Base-by-base conservation (phyloP, 345 rosid genomes). In the Rhizophora mangle region DNA sequence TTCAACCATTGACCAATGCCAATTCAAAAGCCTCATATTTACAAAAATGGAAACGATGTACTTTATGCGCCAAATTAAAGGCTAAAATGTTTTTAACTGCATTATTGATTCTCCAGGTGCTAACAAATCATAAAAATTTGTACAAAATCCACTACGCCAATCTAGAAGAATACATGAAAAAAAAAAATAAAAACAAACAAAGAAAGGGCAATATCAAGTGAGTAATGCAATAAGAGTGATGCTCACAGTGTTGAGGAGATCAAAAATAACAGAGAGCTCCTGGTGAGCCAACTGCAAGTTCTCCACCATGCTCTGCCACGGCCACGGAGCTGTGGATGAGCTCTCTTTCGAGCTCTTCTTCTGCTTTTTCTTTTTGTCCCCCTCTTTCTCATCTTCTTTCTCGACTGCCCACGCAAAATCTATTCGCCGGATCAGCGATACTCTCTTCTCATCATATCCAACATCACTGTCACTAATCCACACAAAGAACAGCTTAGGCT, bases 321-420 rank as follows among this genome's bases (percentile, higher is more conserved):
- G 86, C 89, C 79, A 91, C 1, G 87, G 84, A 27, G 87, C 69
- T 0, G 75, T 18, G 0, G 79, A 77, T 31, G 81, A 27, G 75
- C 82, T 82, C 72, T 88, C 95, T 58, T 86, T 91, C 1, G 82
- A 74, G 63, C 81, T 82, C 79, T 85, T 88, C 84, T 85, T 86
- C 82, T 82, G 74, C 82, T 82, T 85, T 85, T 84, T 81, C 72
- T 68, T 81, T 77, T 80, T 80, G 66, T 73, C 79, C 70, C 61
- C 53, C 60, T 55, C 64, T 22, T 74, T 60, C 37, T 85, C 89
- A 5, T 85, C 90, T 62, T 91, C 88, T 60, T 83, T 87, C 81
- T 91, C 95, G 68, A 91, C 75, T 1, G 97, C 98, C 98, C 96
- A 91, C 1, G 90, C 98, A 55, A 94, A 94, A 78, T 89, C 97